These are phyloP conservation scores for Penicillium capsulatum DNA, from an alignment of 2,329 filamentous ascomycete species.

Conservation along the genomic window DNA sequence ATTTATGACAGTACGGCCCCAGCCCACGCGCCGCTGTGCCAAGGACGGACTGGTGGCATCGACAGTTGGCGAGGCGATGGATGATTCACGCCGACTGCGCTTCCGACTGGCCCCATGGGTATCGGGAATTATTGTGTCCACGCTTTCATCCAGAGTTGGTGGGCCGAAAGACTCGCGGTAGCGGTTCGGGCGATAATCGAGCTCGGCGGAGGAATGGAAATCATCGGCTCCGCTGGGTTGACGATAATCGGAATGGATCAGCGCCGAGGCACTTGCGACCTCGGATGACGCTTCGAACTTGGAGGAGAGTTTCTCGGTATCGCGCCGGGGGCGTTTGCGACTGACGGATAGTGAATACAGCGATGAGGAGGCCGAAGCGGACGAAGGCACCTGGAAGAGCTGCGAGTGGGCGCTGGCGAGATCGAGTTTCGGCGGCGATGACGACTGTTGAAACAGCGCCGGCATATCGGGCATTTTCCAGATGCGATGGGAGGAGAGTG, in stretches of 20 bases:
- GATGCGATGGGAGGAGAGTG: not conserved
- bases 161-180: conserved; percentile 33
- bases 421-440: conserved; percentile 38
- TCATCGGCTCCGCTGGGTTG: conserved; percentile 31
- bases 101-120: conserved; percentile 27
- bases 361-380: conserved; percentile 37
- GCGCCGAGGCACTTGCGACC: conserved; percentile 31
- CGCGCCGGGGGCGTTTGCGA: conserved; percentile 33
- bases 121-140: conserved; percentile 22
- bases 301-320: conserved; percentile 22
- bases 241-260: conserved; percentile 38
- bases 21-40: conserved; percentile 26
- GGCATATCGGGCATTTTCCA: conserved; percentile 28
- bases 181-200: conserved; percentile 43
- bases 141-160: conserved; percentile 26
- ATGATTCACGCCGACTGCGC: conserved; percentile 32
- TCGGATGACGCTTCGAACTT: conserved; percentile 19
- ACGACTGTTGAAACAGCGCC: conserved; percentile 34
- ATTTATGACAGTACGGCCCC: conserved; percentile 42
- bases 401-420: conserved; percentile 36
- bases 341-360: conserved; percentile 34
- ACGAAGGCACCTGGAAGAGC: conserved; percentile 35
- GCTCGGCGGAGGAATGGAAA: conserved; percentile 27
- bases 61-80: conserved; percentile 21
- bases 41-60: conserved; percentile 11